phyloP scores from a whole-genome alignment of 2,329 filamentous ascomycete species.

The Madurella fahalii region DNA sequence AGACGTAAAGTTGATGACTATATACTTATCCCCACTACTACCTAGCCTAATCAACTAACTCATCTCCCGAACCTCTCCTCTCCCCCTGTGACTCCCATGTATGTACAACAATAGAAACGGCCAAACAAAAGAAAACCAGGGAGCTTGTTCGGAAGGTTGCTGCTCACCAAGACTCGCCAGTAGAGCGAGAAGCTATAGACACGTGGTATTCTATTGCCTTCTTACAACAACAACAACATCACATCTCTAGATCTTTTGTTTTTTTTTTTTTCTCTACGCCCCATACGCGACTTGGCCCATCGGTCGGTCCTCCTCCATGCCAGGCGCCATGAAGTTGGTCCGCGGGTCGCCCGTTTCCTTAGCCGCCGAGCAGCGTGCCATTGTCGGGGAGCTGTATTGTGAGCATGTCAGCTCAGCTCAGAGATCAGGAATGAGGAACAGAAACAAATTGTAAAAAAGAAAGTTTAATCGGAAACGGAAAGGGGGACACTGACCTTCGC shows the following conservation, averaged over 20 bases:
- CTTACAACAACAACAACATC: neutral
- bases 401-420: constrained; percentile 13
- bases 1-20: too few species aligned
- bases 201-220: neutral
- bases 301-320: constrained; percentile 59
- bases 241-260: neutral
- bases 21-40: neutral
- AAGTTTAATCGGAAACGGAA: constrained; percentile 1
- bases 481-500: constrained; percentile 66
- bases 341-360: constrained; percentile 78
- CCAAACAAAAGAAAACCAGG: neutral
- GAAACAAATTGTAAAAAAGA: neutral
- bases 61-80: too few species aligned
- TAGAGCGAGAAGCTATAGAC: neutral
- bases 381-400: constrained; percentile 78
- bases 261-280: constrained; percentile 33
- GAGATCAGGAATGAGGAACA: too few species aligned
- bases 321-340: constrained; percentile 75
- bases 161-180: neutral
- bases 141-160: neutral
- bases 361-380: constrained; percentile 93
- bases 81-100: neutral
- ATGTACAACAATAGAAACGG: constrained; percentile 4
- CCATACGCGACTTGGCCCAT: constrained; percentile 60
- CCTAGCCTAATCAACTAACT: neutral